Evolutionary conservation across 495 filamentous ascomycete species (phyloP), one percentile per base, ranked within the genome.

Genomic region (Trichoderma erinaceum): DNA sequence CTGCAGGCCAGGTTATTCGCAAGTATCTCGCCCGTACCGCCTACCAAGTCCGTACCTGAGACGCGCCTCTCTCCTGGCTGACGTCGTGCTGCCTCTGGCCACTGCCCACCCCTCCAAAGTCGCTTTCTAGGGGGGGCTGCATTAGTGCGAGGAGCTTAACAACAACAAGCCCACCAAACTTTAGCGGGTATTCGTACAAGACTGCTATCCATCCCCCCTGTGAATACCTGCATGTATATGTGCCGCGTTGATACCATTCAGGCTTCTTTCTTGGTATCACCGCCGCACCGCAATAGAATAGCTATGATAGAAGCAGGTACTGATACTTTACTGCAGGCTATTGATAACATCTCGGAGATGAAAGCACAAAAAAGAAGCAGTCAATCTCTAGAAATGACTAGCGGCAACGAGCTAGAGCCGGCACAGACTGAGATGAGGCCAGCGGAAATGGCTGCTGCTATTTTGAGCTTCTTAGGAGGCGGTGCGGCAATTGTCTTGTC

Each of bases 391-490:
- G 8, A 38, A 38, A 3, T 10, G 35, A 38, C 35, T 38, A 38
- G 35, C 35, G 35, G 35, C 35, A 38, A 7, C 35, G 35, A 38
- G 35, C 35, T 38, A 38, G 8, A 38, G 35, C 8, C 35, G 35
- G 35, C 5, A 38, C 35, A 38, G 35, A 10, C 43, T 46, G 43
- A 16, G 43, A 46, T 46, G 12, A 46, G 43, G 43, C 13, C 43
- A 46, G 56, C 56, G 56, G 23, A 61, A 61, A 61, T 61, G 13
- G 56, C 23, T 61, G 56, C 56, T 61, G 23, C 56, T 61, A 61
- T 61, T 61, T 61, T 61, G 23, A 61, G 56, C 56, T 61, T 18
- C n/a, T n/a, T 18, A 6, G 56, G 56, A 61, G 56, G 56, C 56
- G 56, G 56, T 61, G 56, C 56, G 56, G 56, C 56, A 61, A 32